Evolutionary conservation across 805 yeast species (phyloP).

Genomic region (Saturnispora mendoncae): DNA sequence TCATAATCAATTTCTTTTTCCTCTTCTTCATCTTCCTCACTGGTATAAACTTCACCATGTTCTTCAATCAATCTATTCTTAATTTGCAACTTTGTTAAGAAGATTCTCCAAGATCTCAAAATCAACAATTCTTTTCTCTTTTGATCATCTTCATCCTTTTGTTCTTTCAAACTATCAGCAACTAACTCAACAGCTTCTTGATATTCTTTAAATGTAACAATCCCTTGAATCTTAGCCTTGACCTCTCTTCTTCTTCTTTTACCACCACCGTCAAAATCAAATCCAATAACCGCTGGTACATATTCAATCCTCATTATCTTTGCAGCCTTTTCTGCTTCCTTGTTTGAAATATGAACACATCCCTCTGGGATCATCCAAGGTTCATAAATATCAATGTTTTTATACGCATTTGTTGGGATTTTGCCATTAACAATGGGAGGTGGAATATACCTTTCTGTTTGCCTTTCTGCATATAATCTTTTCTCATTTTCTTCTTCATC

Average conservation of each 20-base stretch:
- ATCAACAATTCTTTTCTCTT: constrained; percentile 40
- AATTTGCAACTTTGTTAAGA: constrained; percentile 43
- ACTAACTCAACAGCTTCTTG: constrained; percentile 52
- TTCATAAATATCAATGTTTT: constrained; percentile 74
- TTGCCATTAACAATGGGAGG: constrained; percentile 57
- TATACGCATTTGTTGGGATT: constrained; percentile 68
- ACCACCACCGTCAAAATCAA: constrained; percentile 49
- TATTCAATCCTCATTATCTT: constrained; percentile 59
- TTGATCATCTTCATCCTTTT: constrained; percentile 38
- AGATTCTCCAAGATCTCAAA: constrained; percentile 44
- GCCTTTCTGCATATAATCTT: constrained; percentile 66
- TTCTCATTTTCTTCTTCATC: constrained; percentile 46
- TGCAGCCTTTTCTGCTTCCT: constrained; percentile 62
- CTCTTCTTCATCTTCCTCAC: constrained; percentile 20
- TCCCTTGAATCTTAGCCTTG: constrained; percentile 63
- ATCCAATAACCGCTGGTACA: constrained; percentile 83
- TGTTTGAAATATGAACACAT: constrained; percentile 50
- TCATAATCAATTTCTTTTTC: constrained; percentile 9
- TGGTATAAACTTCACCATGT: constrained; percentile 36
- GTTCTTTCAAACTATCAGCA: constrained; percentile 39
- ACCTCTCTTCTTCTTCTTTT: constrained; percentile 30
- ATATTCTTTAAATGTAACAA: constrained; percentile 58
- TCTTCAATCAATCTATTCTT: constrained; percentile 35
- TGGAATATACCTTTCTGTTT: constrained; percentile 65
- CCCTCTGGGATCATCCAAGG: constrained; percentile 79